phyloP scores from a whole-genome alignment of 345 rosid species.

The Salix viminalis region DNA sequence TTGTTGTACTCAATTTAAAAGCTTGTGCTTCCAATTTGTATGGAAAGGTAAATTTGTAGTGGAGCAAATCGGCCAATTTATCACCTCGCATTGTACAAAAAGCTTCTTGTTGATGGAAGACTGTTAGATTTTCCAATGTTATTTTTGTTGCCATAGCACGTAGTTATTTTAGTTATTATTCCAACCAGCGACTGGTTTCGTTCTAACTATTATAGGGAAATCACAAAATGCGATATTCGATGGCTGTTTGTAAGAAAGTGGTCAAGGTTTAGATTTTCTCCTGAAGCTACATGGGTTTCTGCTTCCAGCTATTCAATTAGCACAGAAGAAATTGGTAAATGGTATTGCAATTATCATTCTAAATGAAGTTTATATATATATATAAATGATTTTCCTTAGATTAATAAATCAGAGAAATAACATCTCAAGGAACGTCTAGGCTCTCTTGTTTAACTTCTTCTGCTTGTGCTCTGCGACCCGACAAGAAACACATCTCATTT shows the following conservation, averaged over 20 bases:
- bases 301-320: neutral
- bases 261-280: neutral
- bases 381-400: neutral
- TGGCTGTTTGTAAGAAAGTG: neutral
- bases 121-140: neutral
- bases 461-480: neutral
- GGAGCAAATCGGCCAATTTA: slow-evolving; percentile 4
- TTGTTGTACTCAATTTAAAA: neutral
- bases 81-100: slow-evolving; percentile 13
- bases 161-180: neutral
- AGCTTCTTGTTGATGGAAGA: slow-evolving; percentile 1
- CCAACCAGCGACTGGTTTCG: neutral
- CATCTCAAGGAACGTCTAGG: neutral
- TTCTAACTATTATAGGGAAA: neutral
- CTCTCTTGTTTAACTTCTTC: neutral
- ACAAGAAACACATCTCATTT: neutral
- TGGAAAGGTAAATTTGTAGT: slow-evolving; percentile 13
- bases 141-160: neutral
- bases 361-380: neutral
- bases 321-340: neutral
- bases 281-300: neutral
- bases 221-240: neutral
- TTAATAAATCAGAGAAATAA: neutral
- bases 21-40: slow-evolving; percentile 5
- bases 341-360: neutral